Percentiles rank a stretch among this genome's conserved stretches.
Evolutionary conservation across 768 basidiomycete genomes (phyloP).

Genomic region (Lactifluus hygrophoroides): DNA sequence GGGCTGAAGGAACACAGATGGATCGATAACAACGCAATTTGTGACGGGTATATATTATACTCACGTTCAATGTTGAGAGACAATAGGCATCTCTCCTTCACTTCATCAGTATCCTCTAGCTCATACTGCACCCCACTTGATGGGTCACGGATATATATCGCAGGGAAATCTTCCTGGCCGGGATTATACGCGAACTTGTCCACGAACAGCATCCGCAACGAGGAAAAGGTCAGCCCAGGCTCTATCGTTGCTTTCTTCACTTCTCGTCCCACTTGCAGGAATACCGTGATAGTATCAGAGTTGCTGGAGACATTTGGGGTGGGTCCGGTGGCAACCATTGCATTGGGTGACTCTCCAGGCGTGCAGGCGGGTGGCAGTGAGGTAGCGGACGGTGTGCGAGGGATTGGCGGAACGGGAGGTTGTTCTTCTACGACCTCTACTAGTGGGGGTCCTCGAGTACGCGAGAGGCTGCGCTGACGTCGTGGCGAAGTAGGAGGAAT

Average conservation of each 20-base stretch:
- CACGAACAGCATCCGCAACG: conserved; percentile 80
- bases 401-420: conserved; percentile 29
- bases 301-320: conserved; percentile 21
- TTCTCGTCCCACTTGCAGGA: conserved; percentile 82
- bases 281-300: conserved; percentile 48
- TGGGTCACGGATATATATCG: conserved; percentile 91
- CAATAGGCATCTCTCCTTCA: conserved; percentile 79
- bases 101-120: conserved; percentile 88
- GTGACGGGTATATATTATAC: conserved; percentile 28
- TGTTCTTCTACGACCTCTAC: conserved; percentile 25
- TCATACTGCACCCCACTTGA: conserved; percentile 92
- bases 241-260: conserved; percentile 82
- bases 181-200: conserved; percentile 94
- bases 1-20: conserved; percentile 43
- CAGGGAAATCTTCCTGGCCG: conserved; percentile 87
- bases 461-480: conserved; percentile 22
- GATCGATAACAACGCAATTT: neutral
- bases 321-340: conserved; percentile 18
- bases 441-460: conserved; percentile 21
- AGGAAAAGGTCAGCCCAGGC: conserved; percentile 58
- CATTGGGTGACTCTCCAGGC: neutral
- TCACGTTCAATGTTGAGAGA: conserved; percentile 95
- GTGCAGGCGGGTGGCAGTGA: neutral
- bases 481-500: conserved; percentile 17
- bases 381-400: neutral